Evolutionary conservation across 768 basidiomycete species (phyloP).

Genomic region (Boletus vermiculosoides): DNA sequence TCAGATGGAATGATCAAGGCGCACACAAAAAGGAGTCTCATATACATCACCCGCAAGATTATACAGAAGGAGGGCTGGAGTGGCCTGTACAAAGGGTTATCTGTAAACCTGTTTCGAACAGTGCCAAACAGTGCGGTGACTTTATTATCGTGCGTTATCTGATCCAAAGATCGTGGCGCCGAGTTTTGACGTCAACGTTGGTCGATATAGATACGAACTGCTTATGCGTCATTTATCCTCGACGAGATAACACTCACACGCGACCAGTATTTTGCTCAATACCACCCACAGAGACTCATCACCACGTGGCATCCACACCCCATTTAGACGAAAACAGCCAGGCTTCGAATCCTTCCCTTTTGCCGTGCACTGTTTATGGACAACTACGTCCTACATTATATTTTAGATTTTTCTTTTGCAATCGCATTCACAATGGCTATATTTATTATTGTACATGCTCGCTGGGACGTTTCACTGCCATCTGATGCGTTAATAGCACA

Average conservation of each 20-base stretch:
- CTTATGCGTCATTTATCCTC: conserved; percentile 34
- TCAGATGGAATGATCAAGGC: conserved; percentile 61
- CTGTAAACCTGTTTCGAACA: conserved; percentile 91
- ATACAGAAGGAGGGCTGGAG: conserved; percentile 82
- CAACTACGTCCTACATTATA: conserved; percentile 7
- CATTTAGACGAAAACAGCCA: conserved; percentile 20
- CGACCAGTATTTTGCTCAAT: background rate
- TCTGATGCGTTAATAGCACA: conserved; percentile 6
- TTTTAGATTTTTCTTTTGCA: conserved; percentile 8
- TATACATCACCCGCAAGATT: conserved; percentile 72
- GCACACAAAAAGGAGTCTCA: conserved; percentile 60
- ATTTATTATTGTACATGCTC: background rate
- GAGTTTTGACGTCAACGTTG: conserved; percentile 3
- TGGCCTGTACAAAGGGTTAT: conserved; percentile 89
- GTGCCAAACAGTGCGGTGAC: conserved; percentile 97
- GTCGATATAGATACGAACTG: conserved; percentile 27
- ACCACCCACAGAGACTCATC: conserved; percentile 10
- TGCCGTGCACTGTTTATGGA: conserved; percentile 13
- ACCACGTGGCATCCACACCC: background rate
- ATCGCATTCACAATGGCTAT: conserved; percentile 7
- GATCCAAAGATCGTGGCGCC: background rate
- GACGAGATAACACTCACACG: conserved; percentile 11
- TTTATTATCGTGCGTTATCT: conserved; percentile 53
- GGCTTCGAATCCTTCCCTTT: background rate
- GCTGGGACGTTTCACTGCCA: conserved; percentile 5